phyloP scores from a whole-genome alignment of 164 flowering plant genomes.

The Macadamia tetraphylla region DNA sequence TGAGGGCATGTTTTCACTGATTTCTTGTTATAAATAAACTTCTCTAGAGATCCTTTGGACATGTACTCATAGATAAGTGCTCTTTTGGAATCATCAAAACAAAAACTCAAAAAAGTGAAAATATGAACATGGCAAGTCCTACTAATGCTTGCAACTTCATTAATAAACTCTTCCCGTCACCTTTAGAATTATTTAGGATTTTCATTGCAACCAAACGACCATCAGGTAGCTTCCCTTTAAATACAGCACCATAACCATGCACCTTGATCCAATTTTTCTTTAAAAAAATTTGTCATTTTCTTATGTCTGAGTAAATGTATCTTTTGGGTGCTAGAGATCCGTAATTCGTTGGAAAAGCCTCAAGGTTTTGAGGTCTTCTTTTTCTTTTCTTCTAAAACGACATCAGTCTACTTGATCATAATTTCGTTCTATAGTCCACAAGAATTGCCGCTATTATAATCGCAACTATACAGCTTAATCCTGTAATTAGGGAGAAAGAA shows the following conservation, averaged over 20 bases:
- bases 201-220: constrained; percentile 41
- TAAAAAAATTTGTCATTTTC: constrained; percentile 33
- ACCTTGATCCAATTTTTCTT: constrained; percentile 37
- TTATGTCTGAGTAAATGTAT: constrained; percentile 27
- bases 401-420: too few species aligned
- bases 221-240: constrained; percentile 32
- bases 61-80: constrained; percentile 40
- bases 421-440: too few species aligned
- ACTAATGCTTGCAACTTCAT: constrained; percentile 33
- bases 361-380: too few species aligned
- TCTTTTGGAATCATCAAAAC: constrained; percentile 28
- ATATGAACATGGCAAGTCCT: constrained; percentile 35
- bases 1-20: not conserved
- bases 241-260: constrained; percentile 38
- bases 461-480: too few species aligned
- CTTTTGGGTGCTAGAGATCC: constrained; percentile 23
- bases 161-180: constrained; percentile 28
- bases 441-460: too few species aligned
- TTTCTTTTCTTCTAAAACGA: not conserved
- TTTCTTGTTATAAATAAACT: constrained; percentile 22
- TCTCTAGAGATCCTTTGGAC: constrained; percentile 43
- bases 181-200: constrained; percentile 23
- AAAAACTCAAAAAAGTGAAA: constrained; percentile 30
- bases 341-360: constrained; percentile 7
- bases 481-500: too few species aligned